Percentiles rank a stretch among this genome's conserved stretches.
phyloP scores from a whole-genome alignment of 306 rosid genomes.

The Pterocarpus macrocarpus region DNA sequence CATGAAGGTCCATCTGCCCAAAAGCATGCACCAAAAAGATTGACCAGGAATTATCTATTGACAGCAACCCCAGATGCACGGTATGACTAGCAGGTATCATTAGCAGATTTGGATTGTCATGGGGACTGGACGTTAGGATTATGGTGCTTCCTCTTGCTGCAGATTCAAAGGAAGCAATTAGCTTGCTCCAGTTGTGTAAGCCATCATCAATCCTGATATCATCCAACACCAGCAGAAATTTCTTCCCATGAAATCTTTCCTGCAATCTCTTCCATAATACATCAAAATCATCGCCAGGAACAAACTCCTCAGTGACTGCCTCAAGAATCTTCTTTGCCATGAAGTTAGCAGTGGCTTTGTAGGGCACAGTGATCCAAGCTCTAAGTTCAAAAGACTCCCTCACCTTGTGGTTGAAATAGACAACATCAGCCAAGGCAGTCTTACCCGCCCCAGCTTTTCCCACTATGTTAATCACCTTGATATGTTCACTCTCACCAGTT shows the following conservation, averaged over 20 bases:
- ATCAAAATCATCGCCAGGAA: slow-evolving; percentile 49
- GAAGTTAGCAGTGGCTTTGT: slow-evolving; percentile 38
- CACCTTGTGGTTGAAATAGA: slow-evolving; percentile 46
- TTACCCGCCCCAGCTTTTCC: slow-evolving; percentile 54
- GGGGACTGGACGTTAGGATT: slow-evolving; percentile 20
- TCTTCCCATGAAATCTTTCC: slow-evolving; percentile 45
- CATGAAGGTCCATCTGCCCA: slow-evolving; percentile 41
- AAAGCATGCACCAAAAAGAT: slow-evolving; percentile 58
- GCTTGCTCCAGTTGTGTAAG: slow-evolving; percentile 42
- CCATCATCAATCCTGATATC: slow-evolving; percentile 55
- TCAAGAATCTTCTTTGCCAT: slow-evolving; percentile 57
- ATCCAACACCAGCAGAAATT: slow-evolving; percentile 61
- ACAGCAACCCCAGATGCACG: slow-evolving; percentile 31
- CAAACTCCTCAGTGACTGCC: slow-evolving; percentile 38
- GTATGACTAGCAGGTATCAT: slow-evolving; percentile 27
- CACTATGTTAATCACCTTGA: slow-evolving; percentile 44
- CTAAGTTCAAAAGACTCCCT: slow-evolving; percentile 41
- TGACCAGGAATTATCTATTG: slow-evolving; percentile 57
- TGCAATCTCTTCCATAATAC: slow-evolving; percentile 48
- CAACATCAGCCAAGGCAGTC: slow-evolving; percentile 51
- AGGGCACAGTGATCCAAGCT: slow-evolving; percentile 52
- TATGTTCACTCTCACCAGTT: slow-evolving; percentile 12
- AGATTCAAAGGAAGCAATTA: slow-evolving; percentile 29
- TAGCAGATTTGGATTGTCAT: background rate
- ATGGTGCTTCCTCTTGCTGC: slow-evolving; percentile 44